phyloP scores from a whole-genome alignment of 2,329 filamentous ascomycete genomes.

The Talaromyces funiculosus region DNA sequence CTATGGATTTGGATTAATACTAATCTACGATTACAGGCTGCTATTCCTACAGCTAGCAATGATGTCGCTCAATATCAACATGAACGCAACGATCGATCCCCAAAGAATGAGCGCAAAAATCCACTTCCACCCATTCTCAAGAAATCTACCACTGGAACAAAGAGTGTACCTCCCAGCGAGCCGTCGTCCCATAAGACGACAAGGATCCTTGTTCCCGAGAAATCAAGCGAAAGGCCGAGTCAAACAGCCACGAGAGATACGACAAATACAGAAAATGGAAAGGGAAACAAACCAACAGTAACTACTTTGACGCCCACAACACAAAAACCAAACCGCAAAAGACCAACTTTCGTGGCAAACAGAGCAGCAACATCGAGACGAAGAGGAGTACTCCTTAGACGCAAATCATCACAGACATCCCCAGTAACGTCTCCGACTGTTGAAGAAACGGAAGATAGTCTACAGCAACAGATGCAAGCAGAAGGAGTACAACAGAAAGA shows the following conservation, averaged over 20 bases:
- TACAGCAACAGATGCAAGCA: not conserved
- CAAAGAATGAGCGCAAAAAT: constrained; percentile 13
- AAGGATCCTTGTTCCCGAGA: constrained; percentile 26
- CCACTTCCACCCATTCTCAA: constrained; percentile 36
- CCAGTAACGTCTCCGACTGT: constrained; percentile 15
- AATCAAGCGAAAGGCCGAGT: constrained; percentile 20
- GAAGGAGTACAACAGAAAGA: not conserved
- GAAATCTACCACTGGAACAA: constrained; percentile 27
- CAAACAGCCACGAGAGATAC: constrained; percentile 22
- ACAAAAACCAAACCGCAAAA: constrained; percentile 23
- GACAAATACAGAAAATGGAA: constrained; percentile 2
- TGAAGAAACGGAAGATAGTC: constrained; percentile 1
- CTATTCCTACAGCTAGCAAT: not conserved
- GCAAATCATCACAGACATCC: constrained; percentile 32
- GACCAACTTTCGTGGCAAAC: constrained; percentile 23
- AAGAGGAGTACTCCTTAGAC: constrained; percentile 29
- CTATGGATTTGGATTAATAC: not conserved
- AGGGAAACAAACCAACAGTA: not conserved
- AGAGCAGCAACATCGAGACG: constrained; percentile 25
- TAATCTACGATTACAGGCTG: not conserved
- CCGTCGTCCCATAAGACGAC: constrained; percentile 25
- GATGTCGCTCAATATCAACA: not conserved
- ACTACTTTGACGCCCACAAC: not conserved
- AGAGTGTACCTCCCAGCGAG: constrained; percentile 16
- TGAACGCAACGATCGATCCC: not conserved